Evolutionary conservation across 2,329 filamentous ascomycete species (phyloP).

Genomic region (Zymoseptoria brevis): DNA sequence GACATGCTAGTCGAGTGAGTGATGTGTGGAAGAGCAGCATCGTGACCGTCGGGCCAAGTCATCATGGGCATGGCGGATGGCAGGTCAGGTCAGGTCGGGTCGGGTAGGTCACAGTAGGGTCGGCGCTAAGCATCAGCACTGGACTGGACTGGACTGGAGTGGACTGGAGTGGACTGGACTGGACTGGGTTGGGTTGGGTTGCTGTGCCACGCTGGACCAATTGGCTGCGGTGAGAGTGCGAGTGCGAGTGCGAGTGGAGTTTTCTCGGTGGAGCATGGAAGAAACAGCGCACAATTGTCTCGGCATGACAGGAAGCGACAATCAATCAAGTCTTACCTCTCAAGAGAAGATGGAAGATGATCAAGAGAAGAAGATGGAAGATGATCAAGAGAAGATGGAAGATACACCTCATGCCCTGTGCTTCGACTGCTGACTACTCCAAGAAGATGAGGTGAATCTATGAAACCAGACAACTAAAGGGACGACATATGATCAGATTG

Average conservation of each 20-base stretch:
- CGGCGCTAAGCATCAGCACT: neutral
- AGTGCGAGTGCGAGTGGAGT: too few relatives aligned
- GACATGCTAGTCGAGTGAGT: constrained; percentile 14
- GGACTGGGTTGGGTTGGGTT: neutral
- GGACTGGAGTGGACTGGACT: too few relatives aligned
- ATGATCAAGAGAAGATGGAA: too few relatives aligned
- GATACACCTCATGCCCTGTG: too few relatives aligned
- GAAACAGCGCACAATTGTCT: neutral
- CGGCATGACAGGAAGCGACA: neutral
- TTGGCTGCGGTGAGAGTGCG: neutral
- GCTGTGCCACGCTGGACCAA: neutral
- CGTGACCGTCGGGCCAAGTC: neutral
- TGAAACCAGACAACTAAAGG: too few relatives aligned
- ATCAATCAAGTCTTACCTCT: neutral
- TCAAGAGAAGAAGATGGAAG: too few relatives aligned
- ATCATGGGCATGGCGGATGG: neutral
- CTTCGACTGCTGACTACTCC: neutral
- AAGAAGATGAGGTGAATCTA: neutral
- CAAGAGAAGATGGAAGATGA: too few relatives aligned
- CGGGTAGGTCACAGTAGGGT: too few relatives aligned
- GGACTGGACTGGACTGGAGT: too few relatives aligned
- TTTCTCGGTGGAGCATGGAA: neutral
- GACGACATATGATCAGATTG: too few relatives aligned
- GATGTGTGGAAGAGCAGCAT: constrained; percentile 11
- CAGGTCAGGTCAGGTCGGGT: too few relatives aligned